These are phyloP conservation scores for Phytophthora pseudosyringae DNA, from an alignment of 352 stramenopile species.

Conservation along the genomic window DNA sequence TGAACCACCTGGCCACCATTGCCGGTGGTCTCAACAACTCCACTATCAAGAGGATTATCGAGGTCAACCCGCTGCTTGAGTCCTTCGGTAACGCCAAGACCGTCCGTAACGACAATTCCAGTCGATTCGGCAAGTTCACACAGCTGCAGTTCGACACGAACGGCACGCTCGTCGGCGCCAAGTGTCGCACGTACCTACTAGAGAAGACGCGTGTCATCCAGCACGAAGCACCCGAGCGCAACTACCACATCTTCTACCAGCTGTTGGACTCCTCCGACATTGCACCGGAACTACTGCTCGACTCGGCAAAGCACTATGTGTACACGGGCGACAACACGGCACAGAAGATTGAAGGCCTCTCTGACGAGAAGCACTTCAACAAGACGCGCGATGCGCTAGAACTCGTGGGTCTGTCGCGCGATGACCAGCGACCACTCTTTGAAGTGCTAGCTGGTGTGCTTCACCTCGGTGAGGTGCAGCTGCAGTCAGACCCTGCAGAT, in stretches of 20 bases:
- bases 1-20: slow-evolving; percentile 88
- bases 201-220: slow-evolving; percentile 97
- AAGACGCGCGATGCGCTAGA: slow-evolving; percentile 75
- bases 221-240: slow-evolving; percentile 93
- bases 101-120: slow-evolving; percentile 97
- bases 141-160: slow-evolving; percentile 92
- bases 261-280: slow-evolving; percentile 65
- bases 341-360: slow-evolving; percentile 75
- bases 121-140: slow-evolving; percentile 97
- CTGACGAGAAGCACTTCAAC: slow-evolving; percentile 82
- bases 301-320: slow-evolving; percentile 56
- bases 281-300: slow-evolving; percentile 52
- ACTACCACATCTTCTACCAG: slow-evolving; percentile 98
- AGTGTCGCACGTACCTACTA: slow-evolving; percentile 96
- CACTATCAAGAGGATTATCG: slow-evolving; percentile 97
- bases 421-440: slow-evolving; percentile 93
- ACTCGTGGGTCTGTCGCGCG: slow-evolving; percentile 82
- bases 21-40: slow-evolving; percentile 87
- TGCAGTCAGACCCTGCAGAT: slow-evolving; percentile 75
- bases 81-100: slow-evolving; percentile 99
- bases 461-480: slow-evolving; percentile 94
- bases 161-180: slow-evolving; percentile 91
- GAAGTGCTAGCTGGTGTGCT: slow-evolving; percentile 93
- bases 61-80: slow-evolving; percentile 98
- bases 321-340: slow-evolving; percentile 76